A percentile compares a stretch with the other conserved stretches of the same genome.
Conservation (phyloP, 2,329 filamentous ascomycete genomes). For the Fragosphaeria purpurea region DNA sequence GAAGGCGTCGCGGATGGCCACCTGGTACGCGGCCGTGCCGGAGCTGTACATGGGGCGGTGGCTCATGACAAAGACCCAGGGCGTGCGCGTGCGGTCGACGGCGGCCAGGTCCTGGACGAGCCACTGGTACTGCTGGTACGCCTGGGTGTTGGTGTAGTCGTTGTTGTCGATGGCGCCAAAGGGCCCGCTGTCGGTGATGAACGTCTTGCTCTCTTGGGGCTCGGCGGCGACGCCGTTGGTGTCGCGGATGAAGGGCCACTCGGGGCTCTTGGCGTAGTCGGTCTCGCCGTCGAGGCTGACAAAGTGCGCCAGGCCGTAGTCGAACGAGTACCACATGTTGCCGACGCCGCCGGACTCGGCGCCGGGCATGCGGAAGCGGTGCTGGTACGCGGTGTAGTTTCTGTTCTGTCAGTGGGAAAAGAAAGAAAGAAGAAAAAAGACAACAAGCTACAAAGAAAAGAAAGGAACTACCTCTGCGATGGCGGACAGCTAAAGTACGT, state of each 20-base stretch:
- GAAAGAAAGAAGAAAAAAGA: too few relatives aligned
- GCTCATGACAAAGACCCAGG: slow-evolving; percentile 15
- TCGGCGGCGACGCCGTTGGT: slow-evolving; percentile 28
- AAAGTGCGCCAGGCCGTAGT: slow-evolving; percentile 44
- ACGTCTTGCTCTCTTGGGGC: slow-evolving; percentile 32
- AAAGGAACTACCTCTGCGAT: slow-evolving; percentile 29
- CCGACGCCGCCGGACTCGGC: slow-evolving; percentile 34
- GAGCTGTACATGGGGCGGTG: slow-evolving; percentile 16
- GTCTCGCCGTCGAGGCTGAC: slow-evolving; percentile 35
- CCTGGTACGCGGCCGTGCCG: slow-evolving; percentile 30
- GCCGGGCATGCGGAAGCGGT: slow-evolving; percentile 43
- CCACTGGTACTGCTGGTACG: slow-evolving; percentile 33
- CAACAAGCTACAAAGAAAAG: not conserved
- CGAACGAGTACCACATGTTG: slow-evolving; percentile 43
- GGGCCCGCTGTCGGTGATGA: slow-evolving; percentile 36
- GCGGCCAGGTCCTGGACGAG: slow-evolving; percentile 13
- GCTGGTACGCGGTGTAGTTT: slow-evolving; percentile 40
- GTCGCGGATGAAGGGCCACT: slow-evolving; percentile 33
- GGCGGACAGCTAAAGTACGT: slow-evolving; percentile 43
- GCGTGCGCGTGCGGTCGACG: slow-evolving; percentile 15
- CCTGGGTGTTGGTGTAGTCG: slow-evolving; percentile 27
- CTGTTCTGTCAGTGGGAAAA: slow-evolving; percentile 13
- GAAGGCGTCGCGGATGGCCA: slow-evolving; percentile 32
- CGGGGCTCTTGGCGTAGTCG: slow-evolving; percentile 37
- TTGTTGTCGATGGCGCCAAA: slow-evolving; percentile 33